Evolutionary conservation across 768 basidiomycete species (phyloP).

Genomic region (Sutorius australiensis): DNA sequence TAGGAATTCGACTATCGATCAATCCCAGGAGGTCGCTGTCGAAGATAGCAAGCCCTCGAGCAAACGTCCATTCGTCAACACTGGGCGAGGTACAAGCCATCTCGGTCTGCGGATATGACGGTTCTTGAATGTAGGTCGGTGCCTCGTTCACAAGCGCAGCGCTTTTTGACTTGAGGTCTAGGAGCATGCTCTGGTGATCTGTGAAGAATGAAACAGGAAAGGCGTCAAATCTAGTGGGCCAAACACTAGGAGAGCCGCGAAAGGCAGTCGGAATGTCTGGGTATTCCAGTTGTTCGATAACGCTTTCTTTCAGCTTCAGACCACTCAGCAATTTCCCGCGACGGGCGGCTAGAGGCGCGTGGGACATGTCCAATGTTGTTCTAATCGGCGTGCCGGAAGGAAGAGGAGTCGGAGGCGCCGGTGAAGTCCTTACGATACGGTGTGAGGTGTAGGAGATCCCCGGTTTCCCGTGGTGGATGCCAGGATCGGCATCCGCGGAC

Average conservation of each 20-base stretch:
- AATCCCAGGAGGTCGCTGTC: slow-evolving; percentile 15
- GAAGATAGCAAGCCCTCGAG: slow-evolving; percentile 29
- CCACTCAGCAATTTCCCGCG: slow-evolving; percentile 35
- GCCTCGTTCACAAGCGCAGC: slow-evolving; percentile 23
- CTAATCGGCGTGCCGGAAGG: neutral
- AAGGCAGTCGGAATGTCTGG: slow-evolving; percentile 44
- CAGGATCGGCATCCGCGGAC: slow-evolving; percentile 7
- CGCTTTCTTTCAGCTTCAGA: slow-evolving; percentile 22
- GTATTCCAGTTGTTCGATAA: slow-evolving; percentile 27
- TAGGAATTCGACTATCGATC: slow-evolving; percentile 2
- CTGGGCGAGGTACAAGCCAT: slow-evolving; percentile 8
- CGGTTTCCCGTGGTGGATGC: slow-evolving; percentile 4
- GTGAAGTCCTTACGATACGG: slow-evolving; percentile 1
- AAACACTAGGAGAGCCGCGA: slow-evolving; percentile 33
- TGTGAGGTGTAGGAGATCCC: neutral
- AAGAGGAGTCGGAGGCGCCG: neutral
- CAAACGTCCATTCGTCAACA: slow-evolving; percentile 37
- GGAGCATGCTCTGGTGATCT: slow-evolving; percentile 37
- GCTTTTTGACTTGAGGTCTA: slow-evolving; percentile 31
- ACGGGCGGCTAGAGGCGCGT: slow-evolving; percentile 35
- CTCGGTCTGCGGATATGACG: neutral
- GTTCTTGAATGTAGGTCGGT: slow-evolving; percentile 11
- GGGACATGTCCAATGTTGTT: slow-evolving; percentile 3
- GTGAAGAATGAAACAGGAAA: slow-evolving; percentile 17
- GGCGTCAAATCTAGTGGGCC: slow-evolving; percentile 29